Evolutionary conservation across 2,329 filamentous ascomycete species (phyloP).

Genomic region (Aspergillus fumigatiaffinis): DNA sequence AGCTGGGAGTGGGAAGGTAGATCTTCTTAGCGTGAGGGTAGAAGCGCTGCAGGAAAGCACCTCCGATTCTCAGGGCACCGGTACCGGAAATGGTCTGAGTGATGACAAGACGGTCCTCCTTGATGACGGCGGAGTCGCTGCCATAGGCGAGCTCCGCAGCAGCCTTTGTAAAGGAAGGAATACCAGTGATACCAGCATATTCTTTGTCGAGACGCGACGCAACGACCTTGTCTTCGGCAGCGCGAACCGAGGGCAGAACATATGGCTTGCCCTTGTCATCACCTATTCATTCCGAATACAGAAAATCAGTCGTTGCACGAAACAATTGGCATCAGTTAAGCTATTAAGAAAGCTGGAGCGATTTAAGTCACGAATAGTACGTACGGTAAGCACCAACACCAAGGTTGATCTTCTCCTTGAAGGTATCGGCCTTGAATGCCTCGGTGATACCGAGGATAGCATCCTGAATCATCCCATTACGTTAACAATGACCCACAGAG

Average conservation of each 20-base stretch:
- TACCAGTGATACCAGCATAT: slow-evolving; percentile 95
- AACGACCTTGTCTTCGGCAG: slow-evolving; percentile 84
- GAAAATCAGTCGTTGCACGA: background rate
- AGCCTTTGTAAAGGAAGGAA: slow-evolving; percentile 88
- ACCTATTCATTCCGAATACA: slow-evolving; percentile 28
- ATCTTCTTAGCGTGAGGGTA: slow-evolving; percentile 90
- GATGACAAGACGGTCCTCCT: slow-evolving; percentile 73
- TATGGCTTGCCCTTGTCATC: slow-evolving; percentile 98
- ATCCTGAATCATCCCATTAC: slow-evolving; percentile 28
- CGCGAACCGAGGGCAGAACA: slow-evolving; percentile 87
- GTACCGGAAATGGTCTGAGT: slow-evolving; percentile 98
- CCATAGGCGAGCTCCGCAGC: slow-evolving; percentile 91
- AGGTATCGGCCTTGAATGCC: slow-evolving; percentile 95
- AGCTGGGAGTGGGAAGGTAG: slow-evolving; percentile 93
- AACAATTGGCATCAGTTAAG: background rate
- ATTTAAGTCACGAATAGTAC: slow-evolving; percentile 11
- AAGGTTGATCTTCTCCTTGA: slow-evolving; percentile 95
- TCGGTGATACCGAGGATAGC: slow-evolving; percentile 69
- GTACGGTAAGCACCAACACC: slow-evolving; percentile 94
- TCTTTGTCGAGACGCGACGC: slow-evolving; percentile 83
- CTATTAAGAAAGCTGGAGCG: background rate
- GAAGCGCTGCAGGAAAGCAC: slow-evolving; percentile 86
- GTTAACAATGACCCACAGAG: slow-evolving; percentile 20
- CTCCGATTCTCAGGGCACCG: slow-evolving; percentile 90
- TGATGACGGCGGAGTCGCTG: slow-evolving; percentile 69